phyloP scores from a whole-genome alignment of 2,329 filamentous ascomycete genomes.

The Parascedosporium putredinis region DNA sequence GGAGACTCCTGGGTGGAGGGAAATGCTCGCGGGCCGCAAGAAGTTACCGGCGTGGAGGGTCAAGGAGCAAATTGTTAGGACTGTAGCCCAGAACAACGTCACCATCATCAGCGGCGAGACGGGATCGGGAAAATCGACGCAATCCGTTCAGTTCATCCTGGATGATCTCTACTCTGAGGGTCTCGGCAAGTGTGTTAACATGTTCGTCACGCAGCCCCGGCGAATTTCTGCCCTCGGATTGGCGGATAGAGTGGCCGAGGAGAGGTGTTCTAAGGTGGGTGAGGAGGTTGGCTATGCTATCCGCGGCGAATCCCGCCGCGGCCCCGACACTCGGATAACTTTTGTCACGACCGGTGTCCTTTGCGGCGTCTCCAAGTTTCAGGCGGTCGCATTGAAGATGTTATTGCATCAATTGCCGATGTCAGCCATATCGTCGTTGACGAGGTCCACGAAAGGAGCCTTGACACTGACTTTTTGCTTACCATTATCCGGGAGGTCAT shows the following conservation, averaged over 20 bases:
- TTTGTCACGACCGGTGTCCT: slow-evolving; percentile 95
- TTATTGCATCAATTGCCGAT: slow-evolving; percentile 72
- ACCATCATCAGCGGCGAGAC: slow-evolving; percentile 48
- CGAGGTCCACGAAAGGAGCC: slow-evolving; percentile 88
- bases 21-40: slow-evolving; percentile 64
- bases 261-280: slow-evolving; percentile 71
- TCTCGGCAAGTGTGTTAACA: slow-evolving; percentile 70
- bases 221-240: slow-evolving; percentile 90
- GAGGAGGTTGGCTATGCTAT: slow-evolving; percentile 89
- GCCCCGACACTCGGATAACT: slow-evolving; percentile 70
- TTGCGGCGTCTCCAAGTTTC: slow-evolving; percentile 85
- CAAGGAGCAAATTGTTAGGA: slow-evolving; percentile 63
- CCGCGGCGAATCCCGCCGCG: slow-evolving; percentile 74
- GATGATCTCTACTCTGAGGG: slow-evolving; percentile 75
- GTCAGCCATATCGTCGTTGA: slow-evolving; percentile 94
- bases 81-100: slow-evolving; percentile 70
- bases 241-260: slow-evolving; percentile 88
- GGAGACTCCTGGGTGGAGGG: slow-evolving; percentile 51
- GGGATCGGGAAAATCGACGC: slow-evolving; percentile 35
- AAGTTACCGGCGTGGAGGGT: slow-evolving; percentile 81
- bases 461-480: slow-evolving; percentile 90
- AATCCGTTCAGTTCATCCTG: slow-evolving; percentile 90
- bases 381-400: slow-evolving; percentile 67
- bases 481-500: slow-evolving; percentile 79
- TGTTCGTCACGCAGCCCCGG: slow-evolving; percentile 90